Evolutionary conservation across 805 yeast species (phyloP).

Genomic region (Starmerella bacillaris): DNA sequence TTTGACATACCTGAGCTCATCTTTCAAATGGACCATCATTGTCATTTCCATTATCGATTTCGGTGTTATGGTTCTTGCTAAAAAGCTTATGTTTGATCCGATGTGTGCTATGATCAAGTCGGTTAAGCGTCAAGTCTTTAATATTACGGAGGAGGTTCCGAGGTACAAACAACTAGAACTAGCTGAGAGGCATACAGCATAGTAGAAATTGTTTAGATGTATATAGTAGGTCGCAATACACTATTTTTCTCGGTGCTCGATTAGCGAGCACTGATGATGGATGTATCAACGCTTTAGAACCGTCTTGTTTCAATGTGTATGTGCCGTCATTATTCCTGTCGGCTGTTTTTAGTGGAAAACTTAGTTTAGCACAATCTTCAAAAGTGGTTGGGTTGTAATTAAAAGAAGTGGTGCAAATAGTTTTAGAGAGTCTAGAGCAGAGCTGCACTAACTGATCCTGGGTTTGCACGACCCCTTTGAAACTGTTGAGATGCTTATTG

Average conservation of each 20-base stretch:
- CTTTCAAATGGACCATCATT: conserved; percentile 29
- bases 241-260: conserved; percentile 35
- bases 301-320: background rate
- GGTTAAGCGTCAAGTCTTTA: background rate
- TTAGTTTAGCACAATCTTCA: background rate
- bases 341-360: background rate
- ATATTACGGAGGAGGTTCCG: conserved; percentile 18
- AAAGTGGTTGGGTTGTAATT: background rate
- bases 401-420: no score
- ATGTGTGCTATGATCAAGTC: conserved; percentile 14
- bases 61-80: conserved; percentile 29
- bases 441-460: no score
- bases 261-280: conserved; percentile 47
- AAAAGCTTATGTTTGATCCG: conserved; percentile 27
- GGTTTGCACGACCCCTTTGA: no score
- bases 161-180: conserved; percentile 55
- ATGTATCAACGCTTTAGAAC: background rate
- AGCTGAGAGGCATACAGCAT: conserved; percentile 21
- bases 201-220: background rate
- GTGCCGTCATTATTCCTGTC: background rate
- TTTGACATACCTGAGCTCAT: conserved; percentile 39
- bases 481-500: no score
- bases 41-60: conserved; percentile 34
- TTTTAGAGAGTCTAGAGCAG: no score
- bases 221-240: background rate